Conservation (phyloP, 768 basidiomycete genomes). For the Boletus vinaceobasis region DNA sequence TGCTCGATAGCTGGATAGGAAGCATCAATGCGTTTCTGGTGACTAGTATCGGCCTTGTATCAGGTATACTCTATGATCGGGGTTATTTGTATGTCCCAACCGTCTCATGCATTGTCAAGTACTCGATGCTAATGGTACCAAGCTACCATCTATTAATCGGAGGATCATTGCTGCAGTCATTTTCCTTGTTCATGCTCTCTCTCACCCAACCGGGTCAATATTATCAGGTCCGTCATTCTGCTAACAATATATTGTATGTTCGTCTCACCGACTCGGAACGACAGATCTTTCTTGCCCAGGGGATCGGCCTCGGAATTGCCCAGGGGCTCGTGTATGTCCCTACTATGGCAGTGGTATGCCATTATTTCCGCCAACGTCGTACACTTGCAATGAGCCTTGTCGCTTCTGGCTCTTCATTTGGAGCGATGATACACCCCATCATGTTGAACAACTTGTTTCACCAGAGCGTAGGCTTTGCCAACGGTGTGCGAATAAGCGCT, state of each 20-base stretch:
- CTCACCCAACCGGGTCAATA: conserved; percentile 39
- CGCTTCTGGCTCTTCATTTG: conserved; percentile 36
- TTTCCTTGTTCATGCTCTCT: conserved; percentile 44
- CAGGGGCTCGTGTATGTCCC: conserved; percentile 48
- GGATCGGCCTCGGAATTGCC: conserved; percentile 44
- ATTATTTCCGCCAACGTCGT: conserved; percentile 42
- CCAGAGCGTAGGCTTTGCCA: conserved; percentile 35
- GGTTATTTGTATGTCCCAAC: conserved; percentile 43
- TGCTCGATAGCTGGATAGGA: conserved; percentile 40
- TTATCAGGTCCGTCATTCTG: conserved; percentile 37
- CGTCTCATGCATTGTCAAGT: neutral
- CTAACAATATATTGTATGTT: neutral
- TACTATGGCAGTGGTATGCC: conserved; percentile 39
- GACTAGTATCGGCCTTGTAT: conserved; percentile 35
- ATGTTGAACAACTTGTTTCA: conserved; percentile 32
- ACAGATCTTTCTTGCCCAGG: conserved; percentile 49
- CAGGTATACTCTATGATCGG: conserved; percentile 48
- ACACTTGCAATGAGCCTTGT: conserved; percentile 44
- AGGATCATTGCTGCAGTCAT: conserved; percentile 43
- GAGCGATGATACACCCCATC: conserved; percentile 23
- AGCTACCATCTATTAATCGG: conserved; percentile 45
- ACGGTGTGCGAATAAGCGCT: conserved; percentile 49
- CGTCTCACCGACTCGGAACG: neutral
- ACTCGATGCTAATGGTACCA: conserved; percentile 1
- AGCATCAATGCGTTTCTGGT: conserved; percentile 43